Evolutionary conservation across 2,329 filamentous ascomycete species (phyloP).

Genomic region (Thielaviopsis musarum): DNA sequence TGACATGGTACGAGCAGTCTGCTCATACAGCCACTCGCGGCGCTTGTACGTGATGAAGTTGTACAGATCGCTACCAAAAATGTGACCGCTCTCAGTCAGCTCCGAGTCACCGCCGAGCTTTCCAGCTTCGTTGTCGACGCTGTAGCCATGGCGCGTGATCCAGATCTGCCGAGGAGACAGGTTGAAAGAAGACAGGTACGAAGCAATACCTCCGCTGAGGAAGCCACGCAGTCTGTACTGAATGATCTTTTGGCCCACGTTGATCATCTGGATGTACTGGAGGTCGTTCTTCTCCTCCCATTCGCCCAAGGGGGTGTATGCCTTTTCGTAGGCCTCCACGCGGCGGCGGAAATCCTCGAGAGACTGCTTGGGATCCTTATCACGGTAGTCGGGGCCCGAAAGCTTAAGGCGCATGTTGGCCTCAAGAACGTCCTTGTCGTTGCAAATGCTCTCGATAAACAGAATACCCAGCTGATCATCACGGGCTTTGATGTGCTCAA

Average conservation of each 20-base stretch:
- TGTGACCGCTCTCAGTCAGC: constrained; percentile 61
- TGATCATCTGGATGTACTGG: constrained; percentile 95
- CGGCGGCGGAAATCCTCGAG: constrained; percentile 84
- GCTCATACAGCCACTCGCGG: constrained; percentile 64
- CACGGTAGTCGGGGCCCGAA: constrained; percentile 87
- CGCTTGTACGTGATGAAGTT: constrained; percentile 71
- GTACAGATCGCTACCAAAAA: constrained; percentile 65
- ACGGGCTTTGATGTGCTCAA: constrained; percentile 63
- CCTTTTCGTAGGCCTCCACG: constrained; percentile 83
- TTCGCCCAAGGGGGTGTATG: constrained; percentile 76
- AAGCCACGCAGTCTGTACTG: constrained; percentile 85
- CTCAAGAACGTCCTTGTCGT: constrained; percentile 69
- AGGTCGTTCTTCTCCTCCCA: constrained; percentile 83
- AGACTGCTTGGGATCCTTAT: constrained; percentile 74
- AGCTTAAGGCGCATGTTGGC: constrained; percentile 96
- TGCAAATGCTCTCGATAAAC: constrained; percentile 88
- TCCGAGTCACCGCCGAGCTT: constrained; percentile 85
- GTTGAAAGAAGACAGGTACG: constrained; percentile 94
- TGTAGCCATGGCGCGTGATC: constrained; percentile 93
- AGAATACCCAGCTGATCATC: constrained; percentile 82
- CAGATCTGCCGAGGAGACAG: constrained; percentile 89
- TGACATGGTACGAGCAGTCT: constrained; percentile 58
- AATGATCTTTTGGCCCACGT: constrained; percentile 87
- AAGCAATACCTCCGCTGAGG: constrained; percentile 78
- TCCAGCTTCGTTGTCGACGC: constrained; percentile 67